phyloP scores from a whole-genome alignment of 1,284 basidiomycete species.

The Tilletia indica region DNA sequence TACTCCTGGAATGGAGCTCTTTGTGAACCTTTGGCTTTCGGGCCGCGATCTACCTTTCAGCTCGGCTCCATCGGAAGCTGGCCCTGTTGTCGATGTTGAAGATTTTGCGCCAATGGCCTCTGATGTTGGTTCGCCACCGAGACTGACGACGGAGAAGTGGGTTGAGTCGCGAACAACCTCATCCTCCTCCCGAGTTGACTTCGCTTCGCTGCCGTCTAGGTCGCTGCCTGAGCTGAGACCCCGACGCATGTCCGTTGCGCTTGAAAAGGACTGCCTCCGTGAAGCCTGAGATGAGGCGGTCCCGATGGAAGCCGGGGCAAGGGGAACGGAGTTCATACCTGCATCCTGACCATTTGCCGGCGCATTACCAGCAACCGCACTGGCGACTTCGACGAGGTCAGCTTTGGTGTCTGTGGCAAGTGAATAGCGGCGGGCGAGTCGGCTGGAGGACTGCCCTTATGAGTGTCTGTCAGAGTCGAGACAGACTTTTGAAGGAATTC shows the following conservation, averaged over 20 bases:
- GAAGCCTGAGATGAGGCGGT: slow-evolving; percentile 9
- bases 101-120: neutral
- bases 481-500: too few species aligned
- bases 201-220: neutral
- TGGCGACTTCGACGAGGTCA: neutral
- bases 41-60: neutral
- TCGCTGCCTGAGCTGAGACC: slow-evolving; percentile 11
- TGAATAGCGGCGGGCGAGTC: slow-evolving; percentile 1
- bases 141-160: slow-evolving; percentile 39
- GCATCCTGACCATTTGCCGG: neutral
- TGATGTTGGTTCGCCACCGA: slow-evolving; percentile 22
- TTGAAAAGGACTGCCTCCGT: neutral
- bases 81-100: slow-evolving; percentile 1
- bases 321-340: neutral
- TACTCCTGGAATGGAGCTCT: neutral
- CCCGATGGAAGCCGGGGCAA: slow-evolving; percentile 1
- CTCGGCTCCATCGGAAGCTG: neutral
- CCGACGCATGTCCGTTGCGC: slow-evolving; percentile 15
- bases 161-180: slow-evolving; percentile 25
- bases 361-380: neutral
- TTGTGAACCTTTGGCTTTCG: neutral
- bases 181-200: neutral
- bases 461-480: neutral
- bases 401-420: neutral
- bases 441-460: neutral